phyloP scores from a whole-genome alignment of 805 yeast species.

The Schwanniomyces yamadae region DNA sequence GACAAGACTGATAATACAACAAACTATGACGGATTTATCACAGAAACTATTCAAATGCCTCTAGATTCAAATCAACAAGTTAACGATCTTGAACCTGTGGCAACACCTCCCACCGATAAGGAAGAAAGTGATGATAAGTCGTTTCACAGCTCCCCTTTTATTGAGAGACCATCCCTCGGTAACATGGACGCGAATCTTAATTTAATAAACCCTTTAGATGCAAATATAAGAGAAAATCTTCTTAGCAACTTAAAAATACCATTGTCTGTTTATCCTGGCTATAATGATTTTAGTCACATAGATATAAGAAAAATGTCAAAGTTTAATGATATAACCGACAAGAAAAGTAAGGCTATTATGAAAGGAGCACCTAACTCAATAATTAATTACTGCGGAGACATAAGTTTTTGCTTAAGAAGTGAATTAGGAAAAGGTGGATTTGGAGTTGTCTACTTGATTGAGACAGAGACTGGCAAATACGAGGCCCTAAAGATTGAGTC shows the following conservation, averaged over 20 bases:
- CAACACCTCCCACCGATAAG: constrained; percentile 28
- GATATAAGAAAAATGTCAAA: constrained; percentile 27
- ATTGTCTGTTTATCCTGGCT: constrained; percentile 28
- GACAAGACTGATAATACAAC: constrained; percentile 26
- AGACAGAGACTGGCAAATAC: constrained; percentile 50
- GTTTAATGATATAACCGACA: constrained; percentile 36
- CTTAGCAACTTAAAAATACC: constrained; percentile 39
- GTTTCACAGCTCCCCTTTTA: constrained; percentile 48
- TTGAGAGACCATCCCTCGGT: constrained; percentile 27
- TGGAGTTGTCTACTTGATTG: constrained; percentile 74
- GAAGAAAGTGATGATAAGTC: constrained; percentile 19
- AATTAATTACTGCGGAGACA: constrained; percentile 43
- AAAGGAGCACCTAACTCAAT: constrained; percentile 40
- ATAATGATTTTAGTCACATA: constrained; percentile 31
- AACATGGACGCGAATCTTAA: constrained; percentile 2
- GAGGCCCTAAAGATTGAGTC: constrained; percentile 73
- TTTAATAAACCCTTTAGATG: constrained; percentile 44
- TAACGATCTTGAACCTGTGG: constrained; percentile 9
- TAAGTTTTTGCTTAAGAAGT: constrained; percentile 46
- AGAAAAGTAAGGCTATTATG: constrained; percentile 31
- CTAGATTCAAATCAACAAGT: constrained; percentile 2
- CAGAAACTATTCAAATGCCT: constrained; percentile 43
- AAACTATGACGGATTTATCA: constrained; percentile 46
- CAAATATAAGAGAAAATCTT: constrained; percentile 35
- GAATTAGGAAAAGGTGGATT: constrained; percentile 80